Base-by-base conservation (phyloP, 345 rosid species). In the Diplotaxis tenuifolia region DNA sequence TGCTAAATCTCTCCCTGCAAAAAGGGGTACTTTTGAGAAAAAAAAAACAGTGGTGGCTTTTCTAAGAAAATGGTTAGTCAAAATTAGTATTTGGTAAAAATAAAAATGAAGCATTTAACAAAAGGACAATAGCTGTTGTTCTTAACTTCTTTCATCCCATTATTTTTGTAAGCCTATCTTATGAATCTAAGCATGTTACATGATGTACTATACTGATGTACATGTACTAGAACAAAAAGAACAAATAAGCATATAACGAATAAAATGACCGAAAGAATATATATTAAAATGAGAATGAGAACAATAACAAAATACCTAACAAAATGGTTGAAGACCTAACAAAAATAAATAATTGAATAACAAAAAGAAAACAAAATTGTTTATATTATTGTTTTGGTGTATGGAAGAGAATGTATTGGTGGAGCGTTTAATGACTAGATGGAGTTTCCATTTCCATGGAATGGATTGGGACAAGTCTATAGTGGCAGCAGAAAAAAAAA, bases 391-490 rank as follows among this genome's bases (percentile, higher is more conserved):
- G 57, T 28, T 56, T 42, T 56, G 57, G 58, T 55, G 58, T 65
- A 38, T 53, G 18, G 58, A 73, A 57, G 65, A 56, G 58, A 56
- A 65, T 73, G 65, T 25, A 63, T 65, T 65, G 67, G 77, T 65
- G 38, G 15, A 74, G 38, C 66, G 47, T 66, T 66, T 21, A 74
- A 31, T 58, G 38, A 42, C 52, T 23, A 56, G 65, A 65, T 1
- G 28, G 52, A 16, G 65, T 22, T 65, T 25, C 49, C 8, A 57
- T 74, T 65, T 74, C 72, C 27, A 57, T 74, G 66, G 72, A 74
- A 57, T 47, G 70, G 36, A 74, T 57, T 29, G 72, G 47, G 52
- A 74, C 71, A 73, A 56, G 65, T 64, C 64, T 55, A 55, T 65
- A 27, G 8, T n/a, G 12, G 6, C 27, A 28, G 34, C 6, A 20